Percentiles rank a stretch among this genome's conserved stretches.
These are phyloP conservation scores for Pseudozyma tsukubaensis DNA, from an alignment of 1,284 basidiomycete species.

Conservation along the genomic window DNA sequence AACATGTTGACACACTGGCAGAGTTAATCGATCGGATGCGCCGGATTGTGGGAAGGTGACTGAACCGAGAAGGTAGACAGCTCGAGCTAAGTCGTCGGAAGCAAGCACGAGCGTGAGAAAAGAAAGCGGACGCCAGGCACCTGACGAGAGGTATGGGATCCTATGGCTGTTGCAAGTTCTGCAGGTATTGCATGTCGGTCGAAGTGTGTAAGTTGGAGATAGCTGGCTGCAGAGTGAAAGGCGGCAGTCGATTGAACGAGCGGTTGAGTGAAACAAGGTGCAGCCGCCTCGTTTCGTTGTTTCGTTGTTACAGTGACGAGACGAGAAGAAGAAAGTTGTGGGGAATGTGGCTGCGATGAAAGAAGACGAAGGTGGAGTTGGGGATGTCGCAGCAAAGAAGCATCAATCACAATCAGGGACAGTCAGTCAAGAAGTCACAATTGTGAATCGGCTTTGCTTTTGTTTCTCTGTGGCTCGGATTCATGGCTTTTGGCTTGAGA, in stretches of 20 bases:
- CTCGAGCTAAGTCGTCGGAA: neutral
- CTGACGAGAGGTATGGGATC: neutral
- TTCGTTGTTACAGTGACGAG: neutral
- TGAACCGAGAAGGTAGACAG: too few species aligned
- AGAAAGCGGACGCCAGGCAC: neutral
- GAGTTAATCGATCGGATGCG: too few species aligned
- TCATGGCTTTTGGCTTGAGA: too few species aligned
- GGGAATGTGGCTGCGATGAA: neutral
- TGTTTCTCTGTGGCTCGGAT: too few species aligned
- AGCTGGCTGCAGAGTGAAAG: neutral
- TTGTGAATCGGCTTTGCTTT: too few species aligned
- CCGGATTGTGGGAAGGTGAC: too few species aligned
- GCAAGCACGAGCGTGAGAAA: neutral
- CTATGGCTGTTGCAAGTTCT: slow-evolving; percentile 1
- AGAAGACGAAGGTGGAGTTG: neutral
- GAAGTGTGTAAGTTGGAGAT: neutral
- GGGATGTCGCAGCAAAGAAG: neutral
- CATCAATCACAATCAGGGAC: too few species aligned
- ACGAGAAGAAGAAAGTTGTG: neutral
- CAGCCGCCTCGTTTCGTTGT: neutral
- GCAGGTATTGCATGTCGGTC: neutral
- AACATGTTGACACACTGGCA: slow-evolving; percentile 7
- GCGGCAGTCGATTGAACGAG: neutral
- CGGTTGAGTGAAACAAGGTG: neutral
- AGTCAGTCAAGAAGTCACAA: too few species aligned